A percentile compares a stretch with the other conserved stretches of the same genome.
Evolutionary conservation across 495 filamentous ascomycete species (phyloP).

Genomic region (Neurospora terricola): DNA sequence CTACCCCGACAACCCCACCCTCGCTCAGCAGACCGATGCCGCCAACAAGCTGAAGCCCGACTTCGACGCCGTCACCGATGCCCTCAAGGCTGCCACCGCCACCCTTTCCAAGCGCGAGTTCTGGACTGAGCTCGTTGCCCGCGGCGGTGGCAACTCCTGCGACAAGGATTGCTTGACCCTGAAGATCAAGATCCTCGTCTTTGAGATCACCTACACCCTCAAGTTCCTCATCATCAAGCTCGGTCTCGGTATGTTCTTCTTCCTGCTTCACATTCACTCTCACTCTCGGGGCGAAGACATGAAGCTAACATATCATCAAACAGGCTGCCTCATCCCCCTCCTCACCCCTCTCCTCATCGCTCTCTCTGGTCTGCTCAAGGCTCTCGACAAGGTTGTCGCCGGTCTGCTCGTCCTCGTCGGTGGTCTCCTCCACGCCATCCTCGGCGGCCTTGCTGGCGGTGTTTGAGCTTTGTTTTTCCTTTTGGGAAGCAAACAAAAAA

Average conservation of each 20-base stretch:
- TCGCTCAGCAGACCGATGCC: slow-evolving; percentile 15
- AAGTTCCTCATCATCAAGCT: slow-evolving; percentile 30
- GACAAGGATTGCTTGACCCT: slow-evolving; percentile 10
- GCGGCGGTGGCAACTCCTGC: slow-evolving; percentile 2
- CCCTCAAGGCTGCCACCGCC: slow-evolving; percentile 18
- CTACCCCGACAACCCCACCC: slow-evolving; percentile 15
- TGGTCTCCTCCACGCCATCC: slow-evolving; percentile 19
- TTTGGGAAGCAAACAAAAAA: not conserved
- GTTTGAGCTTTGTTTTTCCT: not conserved
- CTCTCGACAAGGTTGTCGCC: slow-evolving; percentile 25
- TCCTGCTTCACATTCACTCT: not conserved
- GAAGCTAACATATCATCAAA: not conserved
- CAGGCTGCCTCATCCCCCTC: slow-evolving; percentile 23
- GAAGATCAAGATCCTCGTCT: slow-evolving; percentile 23
- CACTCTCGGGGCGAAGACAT: not conserved
- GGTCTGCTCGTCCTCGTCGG: slow-evolving; percentile 24
- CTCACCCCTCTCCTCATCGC: slow-evolving; percentile 25
- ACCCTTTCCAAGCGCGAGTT: slow-evolving; percentile 23
- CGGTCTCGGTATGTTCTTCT: slow-evolving; percentile 23
- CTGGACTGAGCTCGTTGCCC: slow-evolving; percentile 3
- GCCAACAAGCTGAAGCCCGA: slow-evolving; percentile 23
- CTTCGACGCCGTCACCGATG: slow-evolving; percentile 22
- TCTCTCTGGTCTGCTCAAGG: slow-evolving; percentile 23
- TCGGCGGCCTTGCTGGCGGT: slow-evolving; percentile 20
- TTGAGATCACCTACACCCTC: slow-evolving; percentile 26